phyloP scores from a whole-genome alignment of 2,329 filamentous ascomycete species.

The Nemania serpens region DNA sequence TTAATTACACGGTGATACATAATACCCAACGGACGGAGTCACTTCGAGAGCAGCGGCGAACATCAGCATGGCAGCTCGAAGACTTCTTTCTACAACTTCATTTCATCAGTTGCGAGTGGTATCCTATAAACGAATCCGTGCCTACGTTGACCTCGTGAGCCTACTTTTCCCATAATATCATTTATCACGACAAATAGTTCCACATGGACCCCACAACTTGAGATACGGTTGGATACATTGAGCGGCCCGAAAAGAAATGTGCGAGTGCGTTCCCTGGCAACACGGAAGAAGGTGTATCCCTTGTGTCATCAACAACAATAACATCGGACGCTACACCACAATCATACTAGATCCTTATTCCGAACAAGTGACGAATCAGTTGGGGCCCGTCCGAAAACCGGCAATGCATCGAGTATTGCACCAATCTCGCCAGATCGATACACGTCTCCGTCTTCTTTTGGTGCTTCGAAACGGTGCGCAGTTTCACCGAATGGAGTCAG shows the following conservation, averaged over 20 bases:
- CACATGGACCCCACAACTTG: background rate
- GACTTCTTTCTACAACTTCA: no score
- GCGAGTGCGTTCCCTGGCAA: background rate
- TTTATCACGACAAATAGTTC: background rate
- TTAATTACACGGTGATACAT: no score
- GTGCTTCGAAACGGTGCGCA: constrained; percentile 49
- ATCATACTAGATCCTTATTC: constrained; percentile 24
- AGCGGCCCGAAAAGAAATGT: background rate
- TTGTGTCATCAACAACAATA: constrained; percentile 16
- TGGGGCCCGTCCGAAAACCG: constrained; percentile 26
- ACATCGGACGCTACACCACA: constrained; percentile 1
- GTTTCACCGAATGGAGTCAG: constrained; percentile 52
- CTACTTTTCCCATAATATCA: background rate
- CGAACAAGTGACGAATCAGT: constrained; percentile 8
- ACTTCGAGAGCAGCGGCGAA: no score
- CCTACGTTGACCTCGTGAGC: background rate
- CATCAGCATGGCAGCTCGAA: no score
- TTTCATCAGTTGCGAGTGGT: background rate
- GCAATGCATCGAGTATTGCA: constrained; percentile 46
- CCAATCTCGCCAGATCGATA: constrained; percentile 54
- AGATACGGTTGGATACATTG: background rate
- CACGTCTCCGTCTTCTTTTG: constrained; percentile 39
- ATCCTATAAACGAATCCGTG: background rate
- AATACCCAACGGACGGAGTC: no score
- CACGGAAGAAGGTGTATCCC: background rate